Evolutionary conservation across 176 grass and related monocot genomes (phyloP), one percentile per base, ranked within the genome.

Genomic region (Oryza rufipogon): DNA sequence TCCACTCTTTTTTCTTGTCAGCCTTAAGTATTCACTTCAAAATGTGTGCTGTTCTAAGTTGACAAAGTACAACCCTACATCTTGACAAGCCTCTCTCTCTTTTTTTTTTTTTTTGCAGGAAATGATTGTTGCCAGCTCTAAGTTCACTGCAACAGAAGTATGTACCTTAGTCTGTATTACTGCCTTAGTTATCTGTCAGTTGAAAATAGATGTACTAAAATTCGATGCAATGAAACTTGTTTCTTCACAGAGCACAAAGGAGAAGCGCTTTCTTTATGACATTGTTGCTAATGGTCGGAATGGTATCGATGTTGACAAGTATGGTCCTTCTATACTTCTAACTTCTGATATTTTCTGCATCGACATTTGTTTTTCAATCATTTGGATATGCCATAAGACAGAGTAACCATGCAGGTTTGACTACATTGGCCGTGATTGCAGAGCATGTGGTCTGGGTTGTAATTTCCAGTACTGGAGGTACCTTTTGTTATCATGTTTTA

Each of bases 301-400:
- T 68, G 96, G 96, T 60, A 98, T 98, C 84, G 96, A 98, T 88
- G 96, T 98, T 81, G 96, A 98, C 85, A 98, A 98, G 96, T 98
- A 86, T 74, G 87, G 51, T 38, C 33, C 23, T 81, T 66, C 66
- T 76, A 80, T 84, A 26, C 56, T 73, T 48, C 75, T 11, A 64
- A 56, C 78, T 64, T 89, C 7, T 73, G 68, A 33, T 0, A 33
- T 80, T 83, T 83, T 60, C 38, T 72, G 34, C 7, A 4, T 6
- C n/a, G 11, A 38, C 23, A 25, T 16, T 77, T 61, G 10, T 86
- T 42, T 47, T 1, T 81, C 66, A 47, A 85, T 68, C 78, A 88
- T 88, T 80, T 87, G 61, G 20, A 45, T 79, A 74, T 80, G 72
- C 3, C 46, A 77, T 68, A 85, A 86, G 44, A 61, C 82, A 39